Percentiles rank a stretch among this genome's conserved stretches.
phyloP scores from a whole-genome alignment of 129 eudicot genomes.

The Daucus carota region DNA sequence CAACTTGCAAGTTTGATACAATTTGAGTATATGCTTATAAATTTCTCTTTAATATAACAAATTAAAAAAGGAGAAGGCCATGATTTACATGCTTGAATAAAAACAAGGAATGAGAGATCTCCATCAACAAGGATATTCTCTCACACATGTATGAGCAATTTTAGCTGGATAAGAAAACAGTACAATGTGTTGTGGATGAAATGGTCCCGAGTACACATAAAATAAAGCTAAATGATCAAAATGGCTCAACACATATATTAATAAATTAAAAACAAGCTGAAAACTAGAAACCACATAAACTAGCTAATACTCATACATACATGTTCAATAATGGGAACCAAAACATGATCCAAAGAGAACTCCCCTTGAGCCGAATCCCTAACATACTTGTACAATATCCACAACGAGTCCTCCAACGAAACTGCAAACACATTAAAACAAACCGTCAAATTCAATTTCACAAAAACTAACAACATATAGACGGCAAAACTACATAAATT shows the following conservation, averaged over 20 bases:
- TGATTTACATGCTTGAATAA: not conserved
- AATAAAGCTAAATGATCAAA: too few relatives aligned
- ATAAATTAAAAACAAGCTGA: too few relatives aligned
- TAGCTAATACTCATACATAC: slow-evolving; percentile 20
- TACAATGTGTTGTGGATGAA: not conserved
- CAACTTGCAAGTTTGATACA: not conserved
- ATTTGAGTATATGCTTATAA: not conserved
- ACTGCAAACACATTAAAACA: slow-evolving; percentile 28
- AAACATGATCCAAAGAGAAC: slow-evolving; percentile 49
- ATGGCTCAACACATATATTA: too few relatives aligned
- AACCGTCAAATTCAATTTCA: too few relatives aligned
- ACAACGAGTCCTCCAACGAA: slow-evolving; percentile 67
- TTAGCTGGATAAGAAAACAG: not conserved
- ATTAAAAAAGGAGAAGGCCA: not conserved
- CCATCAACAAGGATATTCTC: not conserved
- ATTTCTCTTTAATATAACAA: not conserved
- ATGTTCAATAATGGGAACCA: slow-evolving; percentile 73
- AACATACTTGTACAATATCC: slow-evolving; percentile 66
- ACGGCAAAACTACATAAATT: not conserved
- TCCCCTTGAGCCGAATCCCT: slow-evolving; percentile 58
- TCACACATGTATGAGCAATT: not conserved
- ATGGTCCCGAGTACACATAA: not conserved
- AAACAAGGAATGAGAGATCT: not conserved
- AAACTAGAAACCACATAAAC: not conserved
- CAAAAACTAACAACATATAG: not conserved